Evolutionary conservation across 2,329 filamentous ascomycete species (phyloP).

Genomic region (Colletotrichum musae): DNA sequence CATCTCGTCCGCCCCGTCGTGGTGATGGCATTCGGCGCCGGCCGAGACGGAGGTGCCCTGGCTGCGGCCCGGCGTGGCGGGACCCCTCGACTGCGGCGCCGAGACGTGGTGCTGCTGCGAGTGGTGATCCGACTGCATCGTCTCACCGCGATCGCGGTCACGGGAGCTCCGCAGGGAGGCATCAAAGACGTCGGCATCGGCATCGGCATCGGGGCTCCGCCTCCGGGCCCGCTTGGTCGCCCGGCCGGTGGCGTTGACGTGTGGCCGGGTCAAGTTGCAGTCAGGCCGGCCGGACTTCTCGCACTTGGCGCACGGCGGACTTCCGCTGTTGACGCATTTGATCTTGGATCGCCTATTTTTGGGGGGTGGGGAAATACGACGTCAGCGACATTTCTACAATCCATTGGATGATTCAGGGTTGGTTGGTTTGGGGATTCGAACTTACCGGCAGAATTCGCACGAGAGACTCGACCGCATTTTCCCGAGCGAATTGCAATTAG

Average conservation of each 20-base stretch:
- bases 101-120: slow-evolving; percentile 20
- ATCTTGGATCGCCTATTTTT: slow-evolving; percentile 51
- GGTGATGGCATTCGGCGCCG: not conserved
- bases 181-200: slow-evolving; percentile 39
- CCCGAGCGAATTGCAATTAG: not conserved
- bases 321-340: slow-evolving; percentile 52
- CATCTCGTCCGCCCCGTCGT: slow-evolving; percentile 12
- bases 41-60: slow-evolving; percentile 2
- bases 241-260: slow-evolving; percentile 28
- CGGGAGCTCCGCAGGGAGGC: not conserved
- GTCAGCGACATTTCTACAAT: slow-evolving; percentile 13
- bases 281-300: slow-evolving; percentile 44
- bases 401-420: slow-evolving; percentile 1
- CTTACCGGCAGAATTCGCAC: slow-evolving; percentile 52
- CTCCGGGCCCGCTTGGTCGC: slow-evolving; percentile 16
- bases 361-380: slow-evolving; percentile 8
- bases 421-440: not conserved
- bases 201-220: slow-evolving; percentile 18
- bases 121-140: not conserved
- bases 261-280: slow-evolving; percentile 48
- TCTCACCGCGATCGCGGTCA: slow-evolving; percentile 6
- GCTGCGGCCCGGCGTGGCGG: slow-evolving; percentile 24
- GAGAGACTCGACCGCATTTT: slow-evolving; percentile 53
- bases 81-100: slow-evolving; percentile 30
- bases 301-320: slow-evolving; percentile 50